Evolutionary conservation across 768 basidiomycete species (phyloP).

Genomic region (Suillus occidentalis): DNA sequence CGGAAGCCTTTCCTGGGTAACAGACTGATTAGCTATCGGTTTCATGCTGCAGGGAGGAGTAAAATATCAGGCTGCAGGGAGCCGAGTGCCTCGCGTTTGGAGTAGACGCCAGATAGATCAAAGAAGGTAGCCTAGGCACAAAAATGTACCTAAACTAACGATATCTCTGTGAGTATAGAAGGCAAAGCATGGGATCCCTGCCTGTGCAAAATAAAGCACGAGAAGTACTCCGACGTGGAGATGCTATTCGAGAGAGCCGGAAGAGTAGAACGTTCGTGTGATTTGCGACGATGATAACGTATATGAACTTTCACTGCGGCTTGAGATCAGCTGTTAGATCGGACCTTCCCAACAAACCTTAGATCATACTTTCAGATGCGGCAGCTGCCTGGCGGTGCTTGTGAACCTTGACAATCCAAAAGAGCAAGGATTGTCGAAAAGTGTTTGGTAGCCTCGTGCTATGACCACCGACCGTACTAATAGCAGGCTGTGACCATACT

Average conservation of each 20-base stretch:
- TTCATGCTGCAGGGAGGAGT: constrained; percentile 15
- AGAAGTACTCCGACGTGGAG: constrained; percentile 29
- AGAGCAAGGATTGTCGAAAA: constrained; percentile 2
- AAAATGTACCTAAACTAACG: constrained; percentile 1
- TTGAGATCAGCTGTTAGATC: constrained; percentile 28
- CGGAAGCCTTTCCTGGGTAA: constrained; percentile 7
- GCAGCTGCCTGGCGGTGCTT: not conserved
- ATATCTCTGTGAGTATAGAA: constrained; percentile 31
- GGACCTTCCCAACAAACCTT: constrained; percentile 33
- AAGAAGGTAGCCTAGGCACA: not conserved
- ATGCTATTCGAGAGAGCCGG: constrained; percentile 17
- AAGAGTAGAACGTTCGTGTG: constrained; percentile 2
- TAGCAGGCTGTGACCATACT: not conserved
- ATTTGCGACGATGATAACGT: constrained; percentile 2
- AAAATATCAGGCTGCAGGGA: constrained; percentile 7
- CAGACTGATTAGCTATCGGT: constrained; percentile 10
- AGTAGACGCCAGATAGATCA: not conserved
- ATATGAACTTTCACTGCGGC: not conserved
- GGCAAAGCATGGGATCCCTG: constrained; percentile 14
- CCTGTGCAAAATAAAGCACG: constrained; percentile 21
- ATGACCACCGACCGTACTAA: constrained; percentile 25
- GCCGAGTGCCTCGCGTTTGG: constrained; percentile 8
- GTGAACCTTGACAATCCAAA: constrained; percentile 5
- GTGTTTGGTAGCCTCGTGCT: constrained; percentile 21
- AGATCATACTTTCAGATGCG: constrained; percentile 21